A percentile compares a stretch with the other conserved stretches of the same genome.
Evolutionary conservation across 345 rosid genomes (phyloP).

Genomic region (Eucalyptus virginea): DNA sequence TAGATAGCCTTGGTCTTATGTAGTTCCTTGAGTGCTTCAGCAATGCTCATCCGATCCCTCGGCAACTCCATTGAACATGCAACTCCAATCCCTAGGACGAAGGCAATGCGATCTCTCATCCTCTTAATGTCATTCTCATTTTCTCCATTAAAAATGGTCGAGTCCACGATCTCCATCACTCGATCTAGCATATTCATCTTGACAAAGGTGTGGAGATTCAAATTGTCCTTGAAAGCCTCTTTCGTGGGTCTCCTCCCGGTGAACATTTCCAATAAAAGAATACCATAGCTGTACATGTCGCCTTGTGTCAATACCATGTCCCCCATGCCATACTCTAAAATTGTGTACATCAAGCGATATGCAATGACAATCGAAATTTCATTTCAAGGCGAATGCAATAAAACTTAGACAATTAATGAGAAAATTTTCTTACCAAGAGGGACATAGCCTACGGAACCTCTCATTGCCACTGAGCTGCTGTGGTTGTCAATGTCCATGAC

Average conservation of each 20-base stretch:
- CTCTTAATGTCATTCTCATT: background rate
- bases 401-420: background rate
- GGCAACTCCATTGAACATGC: background rate
- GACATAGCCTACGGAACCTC: background rate
- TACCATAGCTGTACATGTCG: slow-evolving; percentile 12
- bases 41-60: accelerated
- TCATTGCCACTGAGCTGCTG: background rate
- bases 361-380: background rate
- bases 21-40: background rate
- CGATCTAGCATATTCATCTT: background rate
- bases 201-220: background rate
- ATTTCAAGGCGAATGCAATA: background rate
- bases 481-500: accelerated
- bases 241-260: slow-evolving; percentile 5
- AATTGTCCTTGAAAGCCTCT: slow-evolving; percentile 1
- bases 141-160: background rate
- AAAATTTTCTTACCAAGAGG: background rate
- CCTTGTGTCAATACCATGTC: background rate
- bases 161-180: background rate
- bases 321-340: slow-evolving; percentile 18
- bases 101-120: background rate
- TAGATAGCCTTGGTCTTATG: background rate
- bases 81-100: background rate
- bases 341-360: background rate
- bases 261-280: slow-evolving; percentile 15